A percentile compares a stretch with the other conserved stretches of the same genome.
Conservation (phyloP, 177 flowering plant species). For the Vitis hybrid region DNA sequence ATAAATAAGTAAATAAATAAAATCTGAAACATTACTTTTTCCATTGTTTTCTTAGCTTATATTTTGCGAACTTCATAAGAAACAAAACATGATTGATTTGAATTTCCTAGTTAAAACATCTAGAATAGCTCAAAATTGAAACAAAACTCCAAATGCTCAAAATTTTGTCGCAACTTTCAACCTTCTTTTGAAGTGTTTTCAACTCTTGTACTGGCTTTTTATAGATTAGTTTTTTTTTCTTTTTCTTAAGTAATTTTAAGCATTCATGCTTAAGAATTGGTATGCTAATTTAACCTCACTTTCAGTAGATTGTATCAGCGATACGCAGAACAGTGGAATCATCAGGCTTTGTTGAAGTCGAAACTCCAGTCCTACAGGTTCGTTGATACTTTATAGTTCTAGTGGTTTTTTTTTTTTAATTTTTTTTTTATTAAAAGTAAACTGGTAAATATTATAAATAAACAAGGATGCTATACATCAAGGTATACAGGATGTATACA, state of each 20-base stretch:
- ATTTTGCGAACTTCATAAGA: too few species aligned
- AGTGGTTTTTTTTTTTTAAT: not conserved
- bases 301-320: slow-evolving; percentile 80
- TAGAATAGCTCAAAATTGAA: not conserved
- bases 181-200: not conserved
- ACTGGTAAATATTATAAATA: too few species aligned
- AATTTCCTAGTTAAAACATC: not conserved
- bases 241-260: not conserved
- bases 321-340: slow-evolving; percentile 89
- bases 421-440: too few species aligned
- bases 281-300: slow-evolving; percentile 17
- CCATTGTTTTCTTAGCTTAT: too few species aligned
- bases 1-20: too few species aligned
- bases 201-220: not conserved
- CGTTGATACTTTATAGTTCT: slow-evolving; percentile 5
- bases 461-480: too few species aligned
- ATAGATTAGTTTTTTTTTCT: not conserved
- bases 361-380: slow-evolving; percentile 91
- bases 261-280: not conserved
- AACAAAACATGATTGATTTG: too few species aligned
- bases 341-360: slow-evolving; percentile 81
- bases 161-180: not conserved
- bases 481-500: too few species aligned
- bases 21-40: too few species aligned
- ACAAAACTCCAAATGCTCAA: not conserved